Evolutionary conservation across 805 yeast genomes (phyloP).

Genomic region (Lipomyces lipofer): DNA sequence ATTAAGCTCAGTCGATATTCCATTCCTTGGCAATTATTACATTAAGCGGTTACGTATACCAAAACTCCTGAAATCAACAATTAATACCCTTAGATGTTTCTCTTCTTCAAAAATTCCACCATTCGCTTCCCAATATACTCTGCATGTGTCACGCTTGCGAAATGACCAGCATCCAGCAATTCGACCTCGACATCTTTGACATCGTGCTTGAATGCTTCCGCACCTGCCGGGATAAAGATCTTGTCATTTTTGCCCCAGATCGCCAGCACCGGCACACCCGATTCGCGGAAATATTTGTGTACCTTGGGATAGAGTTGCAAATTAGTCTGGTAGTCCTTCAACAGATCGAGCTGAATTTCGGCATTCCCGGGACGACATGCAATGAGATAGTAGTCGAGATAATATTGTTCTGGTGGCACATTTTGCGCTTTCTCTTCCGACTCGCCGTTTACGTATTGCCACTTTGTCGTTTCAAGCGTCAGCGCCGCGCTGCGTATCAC

Average conservation of each 20-base stretch:
- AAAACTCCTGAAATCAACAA: too few relatives aligned
- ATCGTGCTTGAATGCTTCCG: slow-evolving; percentile 44
- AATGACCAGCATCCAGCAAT: slow-evolving; percentile 44
- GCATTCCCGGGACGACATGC: slow-evolving; percentile 35
- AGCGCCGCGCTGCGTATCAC: neutral
- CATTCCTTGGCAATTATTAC: too few relatives aligned
- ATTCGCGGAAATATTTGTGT: slow-evolving; percentile 40
- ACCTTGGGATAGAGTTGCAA: slow-evolving; percentile 43
- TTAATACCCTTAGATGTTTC: neutral
- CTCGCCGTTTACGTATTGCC: slow-evolving; percentile 42
- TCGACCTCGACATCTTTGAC: slow-evolving; percentile 37
- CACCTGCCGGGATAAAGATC: slow-evolving; percentile 43
- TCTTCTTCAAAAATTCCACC: slow-evolving; percentile 19
- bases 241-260: slow-evolving; percentile 48
- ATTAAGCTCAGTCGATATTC: too few relatives aligned
- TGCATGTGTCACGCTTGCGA: slow-evolving; percentile 41
- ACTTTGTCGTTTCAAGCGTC: neutral
- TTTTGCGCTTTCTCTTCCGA: slow-evolving; percentile 22
- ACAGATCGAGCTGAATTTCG: slow-evolving; percentile 41
- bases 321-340: slow-evolving; percentile 44
- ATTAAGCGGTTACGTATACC: too few relatives aligned
- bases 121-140: slow-evolving; percentile 41
- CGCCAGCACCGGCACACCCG: slow-evolving; percentile 42
- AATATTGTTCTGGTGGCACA: slow-evolving; percentile 42
- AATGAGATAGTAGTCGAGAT: slow-evolving; percentile 40